Evolutionary conservation across 345 rosid genomes (phyloP).

Genomic region (Hypericum perforatum): DNA sequence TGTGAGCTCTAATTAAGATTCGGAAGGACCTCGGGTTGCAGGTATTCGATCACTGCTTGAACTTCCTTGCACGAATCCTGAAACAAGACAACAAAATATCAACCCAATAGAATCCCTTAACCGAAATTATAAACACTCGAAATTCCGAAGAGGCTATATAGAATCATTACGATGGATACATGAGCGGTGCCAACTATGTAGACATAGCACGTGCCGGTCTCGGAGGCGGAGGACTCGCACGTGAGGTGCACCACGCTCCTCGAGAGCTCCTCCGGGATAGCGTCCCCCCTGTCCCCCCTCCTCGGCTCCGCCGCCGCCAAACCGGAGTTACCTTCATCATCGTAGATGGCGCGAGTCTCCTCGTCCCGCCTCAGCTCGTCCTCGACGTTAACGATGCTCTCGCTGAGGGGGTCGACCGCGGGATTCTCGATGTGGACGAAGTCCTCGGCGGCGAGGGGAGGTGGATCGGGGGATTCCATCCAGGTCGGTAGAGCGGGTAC

Average conservation of each 20-base stretch:
- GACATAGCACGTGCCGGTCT: conserved; percentile 72
- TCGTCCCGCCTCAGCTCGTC: background rate
- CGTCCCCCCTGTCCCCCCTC: conserved; percentile 7
- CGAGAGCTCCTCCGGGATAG: conserved; percentile 61
- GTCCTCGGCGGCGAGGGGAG: background rate
- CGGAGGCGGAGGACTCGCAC: conserved; percentile 57
- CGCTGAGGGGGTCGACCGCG: background rate
- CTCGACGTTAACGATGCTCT: conserved; percentile 1
- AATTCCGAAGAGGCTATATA: conserved; percentile 43
- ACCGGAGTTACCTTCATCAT: no score
- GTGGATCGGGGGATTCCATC: conserved; percentile 1
- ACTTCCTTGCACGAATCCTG: conserved; percentile 91
- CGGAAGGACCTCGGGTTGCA: conserved; percentile 84
- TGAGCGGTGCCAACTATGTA: conserved; percentile 88
- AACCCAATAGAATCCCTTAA: background rate
- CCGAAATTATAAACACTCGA: conserved; percentile 1
- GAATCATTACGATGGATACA: conserved; percentile 31
- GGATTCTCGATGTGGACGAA: background rate
- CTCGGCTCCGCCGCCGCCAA: no score
- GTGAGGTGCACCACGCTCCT: conserved; percentile 54
- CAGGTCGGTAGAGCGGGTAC: background rate
- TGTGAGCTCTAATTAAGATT: conserved; percentile 14
- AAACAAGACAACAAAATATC: conserved; percentile 6
- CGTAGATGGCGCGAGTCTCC: background rate
- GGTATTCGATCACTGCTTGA: conserved; percentile 54